Base-by-base conservation (phyloP, 2,329 filamentous ascomycete genomes). In the Neofusicoccum sp. region DNA sequence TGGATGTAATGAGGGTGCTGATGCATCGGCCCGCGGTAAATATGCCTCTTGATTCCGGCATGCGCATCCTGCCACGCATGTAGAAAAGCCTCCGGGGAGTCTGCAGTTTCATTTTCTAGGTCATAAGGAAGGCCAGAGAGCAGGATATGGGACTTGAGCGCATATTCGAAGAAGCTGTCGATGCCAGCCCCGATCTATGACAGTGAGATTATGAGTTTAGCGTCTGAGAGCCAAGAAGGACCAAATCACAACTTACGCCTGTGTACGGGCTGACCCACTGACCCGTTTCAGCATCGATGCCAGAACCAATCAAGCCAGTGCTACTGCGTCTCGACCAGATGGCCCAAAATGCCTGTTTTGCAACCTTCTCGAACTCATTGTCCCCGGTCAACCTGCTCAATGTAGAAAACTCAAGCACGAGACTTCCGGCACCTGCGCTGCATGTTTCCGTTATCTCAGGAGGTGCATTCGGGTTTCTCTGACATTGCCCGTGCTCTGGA, bases 161-260 rank as follows among this genome's bases (percentile, higher is more conserved):
- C 93, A 77, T 99, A 99, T 78, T 99, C 95, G 72, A 97, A 98
- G 79, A 99, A 99, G 78, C 93, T 97, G 79, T 99, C 95, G 71
- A 97, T 92, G 43, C 95, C 95, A 6, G 95, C 95, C 56, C 95
- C 95, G 69, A 99, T 96, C 79, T 81, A 66, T 65, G 58, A 7
- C 11, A 63, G 16, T 52, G n/a, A 50, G 12, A 67, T 43, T 62
- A 62, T 56, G 59, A 50, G 59, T 2, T 6, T 34, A 8, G 36
- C 33, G 58, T 34, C 48, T 33, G 49, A 54, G 64, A 43, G 33
- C n/a, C n/a, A n/a, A n/a, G n/a, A n/a, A n/a, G n/a, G n/a, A n/a
- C n/a, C n/a, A n/a, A 56, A 64, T 43, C 33, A 44, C 45, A 43
- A 70, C 76, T 66, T 73, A 81, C 79, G 34, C 95, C 94, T n/a